Evolutionary conservation across 176 grass and related monocot genomes (phyloP).

Genomic region (Phragmites australis): DNA sequence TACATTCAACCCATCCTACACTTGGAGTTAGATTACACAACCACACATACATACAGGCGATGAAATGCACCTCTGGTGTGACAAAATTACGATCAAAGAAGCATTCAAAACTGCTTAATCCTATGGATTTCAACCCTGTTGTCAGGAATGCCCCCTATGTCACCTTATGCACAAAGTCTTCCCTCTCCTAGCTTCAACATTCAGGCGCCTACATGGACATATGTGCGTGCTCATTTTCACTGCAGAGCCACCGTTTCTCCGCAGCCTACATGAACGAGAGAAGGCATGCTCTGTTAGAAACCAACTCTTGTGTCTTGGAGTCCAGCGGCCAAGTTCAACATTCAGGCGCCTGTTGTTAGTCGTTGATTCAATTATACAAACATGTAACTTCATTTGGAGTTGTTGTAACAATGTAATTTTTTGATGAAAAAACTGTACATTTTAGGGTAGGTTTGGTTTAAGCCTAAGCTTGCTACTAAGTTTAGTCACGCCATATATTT

Average conservation of each 20-base stretch:
- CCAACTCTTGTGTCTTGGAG: neutral
- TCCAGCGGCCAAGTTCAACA: neutral
- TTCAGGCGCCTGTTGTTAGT: no score
- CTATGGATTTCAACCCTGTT: neutral
- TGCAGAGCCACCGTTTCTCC: neutral
- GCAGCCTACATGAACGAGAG: neutral
- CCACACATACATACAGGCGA: neutral
- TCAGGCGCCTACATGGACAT: neutral
- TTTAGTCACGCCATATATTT: no score
- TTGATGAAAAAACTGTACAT: no score
- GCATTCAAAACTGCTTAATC: neutral
- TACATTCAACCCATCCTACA: conserved; percentile 17
- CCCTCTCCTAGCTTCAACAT: neutral
- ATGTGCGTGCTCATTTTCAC: conserved; percentile 5
- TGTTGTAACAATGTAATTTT: no score
- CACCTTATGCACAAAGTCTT: conserved; percentile 13
- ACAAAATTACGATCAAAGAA: neutral
- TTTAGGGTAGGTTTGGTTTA: no score
- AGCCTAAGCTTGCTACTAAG: no score
- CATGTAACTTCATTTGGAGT: neutral
- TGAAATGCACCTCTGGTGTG: neutral
- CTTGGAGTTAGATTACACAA: conserved; percentile 27
- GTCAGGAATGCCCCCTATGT: neutral
- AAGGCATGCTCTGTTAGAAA: neutral
- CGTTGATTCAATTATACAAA: neutral